Evolutionary conservation across 2,329 filamentous ascomycete species (phyloP), one percentile per base, ranked within the genome.

Genomic region (Xylaria sp.): DNA sequence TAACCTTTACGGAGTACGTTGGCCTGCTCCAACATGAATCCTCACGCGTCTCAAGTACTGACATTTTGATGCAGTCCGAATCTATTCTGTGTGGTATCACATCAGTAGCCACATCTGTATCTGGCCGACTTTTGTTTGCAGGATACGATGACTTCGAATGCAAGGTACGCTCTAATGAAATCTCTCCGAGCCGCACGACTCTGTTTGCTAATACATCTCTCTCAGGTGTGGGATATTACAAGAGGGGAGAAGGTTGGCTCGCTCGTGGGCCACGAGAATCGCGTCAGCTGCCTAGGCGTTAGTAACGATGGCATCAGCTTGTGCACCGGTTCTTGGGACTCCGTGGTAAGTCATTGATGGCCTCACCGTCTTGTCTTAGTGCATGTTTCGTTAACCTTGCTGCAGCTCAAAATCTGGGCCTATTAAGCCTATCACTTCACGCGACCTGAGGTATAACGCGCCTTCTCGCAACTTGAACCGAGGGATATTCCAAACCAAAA

Each of bases 271-370:
- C 96, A 99, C 82, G 95, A 98, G 83, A 99, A 99, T 86, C 92
- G 96, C 74, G 96, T 99, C 80, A 98, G 95, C 88, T 99, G 96
- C 83, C 85, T 99, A 79, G 96, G 96, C 74, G 96, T 99, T 76
- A 98, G 95, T 87, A 98, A 98, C 81, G 96, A 99, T 79, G 96
- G 95, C 71, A 97, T 98, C 85, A 98, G 95, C 85, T 87, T 99
- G 84, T 98, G 96, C 89, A 99, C 96, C 78, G 96, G 96, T 81
- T 99, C 96, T 75, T 99, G 96, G 96, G 96, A 99, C 84, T 97
- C 96, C 77, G 88, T 97, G 86, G 96, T 98, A 88, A 84, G 93
- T 87, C 64, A 12, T 46, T 18, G 9, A 55, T 58, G 4, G 15
- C 15, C 3, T 60, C 43, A 3, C n/a, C 34, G 2, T 60, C 66